These are phyloP conservation scores for Neurospora discreta DNA, from an alignment of 495 filamentous ascomycete species.

Conservation along the genomic window DNA sequence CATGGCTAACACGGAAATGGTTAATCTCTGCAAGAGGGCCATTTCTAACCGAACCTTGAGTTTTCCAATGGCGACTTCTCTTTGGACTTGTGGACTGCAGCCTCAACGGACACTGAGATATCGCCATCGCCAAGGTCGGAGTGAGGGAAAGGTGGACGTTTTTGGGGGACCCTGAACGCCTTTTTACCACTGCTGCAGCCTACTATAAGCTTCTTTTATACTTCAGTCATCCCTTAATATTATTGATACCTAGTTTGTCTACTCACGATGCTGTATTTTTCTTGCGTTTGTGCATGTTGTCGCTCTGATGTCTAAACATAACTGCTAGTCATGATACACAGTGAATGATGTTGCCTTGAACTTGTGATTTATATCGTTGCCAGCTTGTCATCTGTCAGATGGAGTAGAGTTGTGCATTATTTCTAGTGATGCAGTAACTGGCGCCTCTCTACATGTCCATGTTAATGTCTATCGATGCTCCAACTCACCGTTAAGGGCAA, in stretches of 20 bases:
- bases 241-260: background rate
- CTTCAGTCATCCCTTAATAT: background rate
- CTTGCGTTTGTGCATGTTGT: background rate
- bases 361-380: background rate
- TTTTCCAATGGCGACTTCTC: background rate
- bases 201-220: background rate
- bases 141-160: background rate
- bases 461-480: background rate
- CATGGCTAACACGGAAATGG: background rate
- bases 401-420: background rate
- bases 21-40: background rate
- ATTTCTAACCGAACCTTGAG: background rate
- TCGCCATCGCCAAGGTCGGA: background rate
- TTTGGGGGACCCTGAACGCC: background rate
- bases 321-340: background rate
- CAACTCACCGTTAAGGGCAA: background rate
- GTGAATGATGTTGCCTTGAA: background rate
- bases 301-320: background rate
- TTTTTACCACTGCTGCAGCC: background rate
- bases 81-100: background rate
- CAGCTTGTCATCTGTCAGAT: background rate
- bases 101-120: background rate
- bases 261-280: background rate
- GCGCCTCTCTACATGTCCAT: slow-evolving; percentile 17
- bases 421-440: background rate